Evolutionary conservation across 257 asterid genomes (phyloP).

Genomic region (Nicotiana attenuata): DNA sequence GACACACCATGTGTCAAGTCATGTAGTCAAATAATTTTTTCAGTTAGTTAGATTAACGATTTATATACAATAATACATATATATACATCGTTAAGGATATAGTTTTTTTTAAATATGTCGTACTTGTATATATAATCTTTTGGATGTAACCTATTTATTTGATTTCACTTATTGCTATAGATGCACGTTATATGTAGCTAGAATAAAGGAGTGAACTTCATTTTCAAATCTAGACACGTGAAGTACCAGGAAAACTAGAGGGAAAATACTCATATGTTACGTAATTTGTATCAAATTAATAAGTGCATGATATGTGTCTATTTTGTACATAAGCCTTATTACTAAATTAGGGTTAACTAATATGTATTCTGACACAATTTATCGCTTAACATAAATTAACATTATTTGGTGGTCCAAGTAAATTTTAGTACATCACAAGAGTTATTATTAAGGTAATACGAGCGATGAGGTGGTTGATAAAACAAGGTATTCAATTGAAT

Average conservation of each 20-base stretch:
- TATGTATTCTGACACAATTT: background rate
- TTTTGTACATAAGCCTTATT: too few species aligned
- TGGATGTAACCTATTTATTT: too few species aligned
- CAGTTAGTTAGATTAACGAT: background rate
- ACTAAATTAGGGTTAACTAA: background rate
- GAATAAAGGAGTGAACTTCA: background rate
- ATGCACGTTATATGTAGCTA: background rate
- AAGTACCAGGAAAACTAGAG: too few species aligned
- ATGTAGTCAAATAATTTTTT: background rate
- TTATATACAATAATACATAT: background rate
- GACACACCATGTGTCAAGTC: background rate
- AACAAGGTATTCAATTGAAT: background rate
- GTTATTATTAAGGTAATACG: background rate
- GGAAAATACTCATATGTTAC: too few species aligned
- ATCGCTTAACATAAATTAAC: background rate
- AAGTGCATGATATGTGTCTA: background rate
- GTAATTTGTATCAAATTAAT: background rate
- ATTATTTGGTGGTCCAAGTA: background rate
- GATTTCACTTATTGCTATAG: background rate
- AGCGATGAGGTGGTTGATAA: background rate
- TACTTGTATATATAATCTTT: too few species aligned
- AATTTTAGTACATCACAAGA: background rate
- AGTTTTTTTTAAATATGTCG: too few species aligned
- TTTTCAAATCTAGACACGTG: background rate
- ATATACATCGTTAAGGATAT: background rate